These are phyloP conservation scores for Sisymbrium altissimum DNA, from an alignment of 345 rosid genomes.

Conservation along the genomic window DNA sequence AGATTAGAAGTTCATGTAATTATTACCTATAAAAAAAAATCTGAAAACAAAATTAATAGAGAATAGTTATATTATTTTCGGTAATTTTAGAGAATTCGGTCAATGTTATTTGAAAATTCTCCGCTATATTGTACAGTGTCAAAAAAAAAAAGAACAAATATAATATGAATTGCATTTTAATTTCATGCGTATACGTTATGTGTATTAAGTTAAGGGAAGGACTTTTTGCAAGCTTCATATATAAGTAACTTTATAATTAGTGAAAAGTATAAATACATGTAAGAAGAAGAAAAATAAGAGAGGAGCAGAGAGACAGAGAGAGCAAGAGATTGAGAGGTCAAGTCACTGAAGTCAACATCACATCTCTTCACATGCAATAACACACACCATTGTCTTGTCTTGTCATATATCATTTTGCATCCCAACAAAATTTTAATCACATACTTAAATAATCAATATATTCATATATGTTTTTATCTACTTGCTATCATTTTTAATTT, in stretches of 20 bases:
- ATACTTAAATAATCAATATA: not conserved
- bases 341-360: slow-evolving; percentile 33
- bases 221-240: not conserved
- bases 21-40: not conserved
- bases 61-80: not conserved
- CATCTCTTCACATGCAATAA: slow-evolving; percentile 37
- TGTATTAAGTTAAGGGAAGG: not conserved
- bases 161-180: not conserved
- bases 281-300: not conserved
- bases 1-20: slow-evolving; percentile 11
- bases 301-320: slow-evolving; percentile 7
- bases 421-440: slow-evolving; percentile 18
- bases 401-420: slow-evolving; percentile 34
- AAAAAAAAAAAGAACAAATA: not conserved
- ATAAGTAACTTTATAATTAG: not conserved
- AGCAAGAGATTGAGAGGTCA: slow-evolving; percentile 32
- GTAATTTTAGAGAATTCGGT: not conserved
- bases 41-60: not conserved
- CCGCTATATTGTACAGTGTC: not conserved
- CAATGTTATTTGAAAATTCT: not conserved
- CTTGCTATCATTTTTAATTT: not conserved
- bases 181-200: not conserved
- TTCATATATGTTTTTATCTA: not conserved
- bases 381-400: slow-evolving; percentile 32
- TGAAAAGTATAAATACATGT: not conserved